Conservation (phyloP, 106 monocot species). For the Narthecium ossifragum region DNA sequence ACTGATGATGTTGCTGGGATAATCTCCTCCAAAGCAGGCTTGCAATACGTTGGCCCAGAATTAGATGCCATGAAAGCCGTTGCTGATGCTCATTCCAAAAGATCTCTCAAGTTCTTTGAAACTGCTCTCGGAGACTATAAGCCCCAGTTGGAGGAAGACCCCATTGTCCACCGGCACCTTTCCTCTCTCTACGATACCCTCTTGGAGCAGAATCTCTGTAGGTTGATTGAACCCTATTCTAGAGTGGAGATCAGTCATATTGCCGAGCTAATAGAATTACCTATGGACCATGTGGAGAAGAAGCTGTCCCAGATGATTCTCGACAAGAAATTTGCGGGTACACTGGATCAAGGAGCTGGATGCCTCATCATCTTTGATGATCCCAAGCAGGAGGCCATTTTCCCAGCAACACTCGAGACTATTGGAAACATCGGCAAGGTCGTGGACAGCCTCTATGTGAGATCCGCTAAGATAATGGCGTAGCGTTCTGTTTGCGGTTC, state of each 20-base stretch:
- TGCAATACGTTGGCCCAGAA: slow-evolving; percentile 79
- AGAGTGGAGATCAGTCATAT: slow-evolving; percentile 79
- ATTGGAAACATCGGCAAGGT: slow-evolving; percentile 90
- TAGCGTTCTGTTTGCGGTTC: too few relatives aligned
- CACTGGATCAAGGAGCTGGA: slow-evolving; percentile 83
- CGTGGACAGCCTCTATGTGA: slow-evolving; percentile 84
- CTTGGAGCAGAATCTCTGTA: slow-evolving; percentile 93
- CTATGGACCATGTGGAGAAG: slow-evolving; percentile 73
- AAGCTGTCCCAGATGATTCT: slow-evolving; percentile 96
- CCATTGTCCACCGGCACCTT: slow-evolving; percentile 89
- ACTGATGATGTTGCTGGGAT: slow-evolving; percentile 91
- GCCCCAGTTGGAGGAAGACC: slow-evolving; percentile 88
- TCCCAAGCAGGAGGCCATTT: slow-evolving; percentile 61
- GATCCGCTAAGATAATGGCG: slow-evolving; percentile 82
- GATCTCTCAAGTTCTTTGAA: slow-evolving; percentile 80
- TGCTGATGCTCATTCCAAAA: slow-evolving; percentile 83
- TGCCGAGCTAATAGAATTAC: slow-evolving; percentile 78
- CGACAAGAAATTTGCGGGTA: slow-evolving; percentile 97
- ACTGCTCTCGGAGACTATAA: slow-evolving; percentile 65
- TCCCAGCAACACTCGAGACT: slow-evolving; percentile 76
- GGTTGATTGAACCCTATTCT: slow-evolving; percentile 83
- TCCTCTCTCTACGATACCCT: slow-evolving; percentile 87
- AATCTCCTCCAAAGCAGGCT: slow-evolving; percentile 91
- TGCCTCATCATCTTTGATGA: slow-evolving; percentile 87
- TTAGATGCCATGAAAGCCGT: slow-evolving; percentile 98